These are phyloP conservation scores for Globisporangium nagaii DNA, from an alignment of 352 stramenopile genomes.

Conservation along the genomic window DNA sequence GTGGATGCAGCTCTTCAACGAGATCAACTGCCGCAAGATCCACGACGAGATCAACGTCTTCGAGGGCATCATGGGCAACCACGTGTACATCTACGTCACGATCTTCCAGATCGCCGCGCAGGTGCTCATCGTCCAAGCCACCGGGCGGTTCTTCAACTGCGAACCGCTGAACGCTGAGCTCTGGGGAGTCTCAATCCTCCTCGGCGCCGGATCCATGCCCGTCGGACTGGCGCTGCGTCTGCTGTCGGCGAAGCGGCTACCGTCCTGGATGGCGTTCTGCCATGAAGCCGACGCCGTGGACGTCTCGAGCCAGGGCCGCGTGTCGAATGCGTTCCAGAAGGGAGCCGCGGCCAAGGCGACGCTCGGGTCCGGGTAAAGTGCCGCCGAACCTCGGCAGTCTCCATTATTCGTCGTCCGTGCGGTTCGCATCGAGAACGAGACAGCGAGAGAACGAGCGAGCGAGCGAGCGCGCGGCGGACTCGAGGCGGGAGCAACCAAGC, in stretches of 20 bases:
- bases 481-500: too few relatives aligned
- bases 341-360: slow-evolving; percentile 20
- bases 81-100: slow-evolving; percentile 90
- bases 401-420: neutral
- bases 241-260: slow-evolving; percentile 40
- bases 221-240: slow-evolving; percentile 45
- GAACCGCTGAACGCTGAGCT: slow-evolving; percentile 29
- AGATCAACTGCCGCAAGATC: slow-evolving; percentile 80
- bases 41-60: slow-evolving; percentile 92
- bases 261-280: slow-evolving; percentile 54
- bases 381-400: neutral
- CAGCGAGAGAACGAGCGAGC: too few relatives aligned
- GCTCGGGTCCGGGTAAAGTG: slow-evolving; percentile 3
- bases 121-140: slow-evolving; percentile 93
- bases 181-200: slow-evolving; percentile 51
- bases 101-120: slow-evolving; percentile 90
- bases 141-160: slow-evolving; percentile 78
- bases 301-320: slow-evolving; percentile 22
- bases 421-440: neutral
- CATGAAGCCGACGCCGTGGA: slow-evolving; percentile 39
- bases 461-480: too few relatives aligned
- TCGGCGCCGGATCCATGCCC: slow-evolving; percentile 40
- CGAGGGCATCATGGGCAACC: slow-evolving; percentile 86
- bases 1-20: slow-evolving; percentile 94
- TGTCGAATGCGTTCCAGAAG: slow-evolving; percentile 27